A percentile compares a stretch with the other conserved stretches of the same genome.
These are phyloP conservation scores for Heterobasidion parviporum DNA, from an alignment of 1,284 basidiomycete species.

Conservation along the genomic window DNA sequence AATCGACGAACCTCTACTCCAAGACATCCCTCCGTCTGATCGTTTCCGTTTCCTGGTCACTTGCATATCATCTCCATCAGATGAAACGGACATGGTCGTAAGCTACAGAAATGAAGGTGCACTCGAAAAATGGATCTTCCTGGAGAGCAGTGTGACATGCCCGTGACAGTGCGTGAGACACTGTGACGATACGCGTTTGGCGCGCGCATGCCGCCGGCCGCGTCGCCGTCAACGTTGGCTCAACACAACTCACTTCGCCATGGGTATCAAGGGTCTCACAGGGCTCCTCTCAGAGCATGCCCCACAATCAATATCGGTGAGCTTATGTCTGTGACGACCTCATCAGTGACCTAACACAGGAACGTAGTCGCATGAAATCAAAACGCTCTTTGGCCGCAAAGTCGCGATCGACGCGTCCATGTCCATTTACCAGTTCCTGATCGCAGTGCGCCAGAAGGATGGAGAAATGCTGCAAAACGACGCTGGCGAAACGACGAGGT, in stretches of 20 bases:
- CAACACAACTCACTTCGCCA: slow-evolving; percentile 19
- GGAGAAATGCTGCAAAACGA: slow-evolving; percentile 97
- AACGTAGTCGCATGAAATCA: slow-evolving; percentile 84
- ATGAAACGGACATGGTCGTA: too few relatives aligned
- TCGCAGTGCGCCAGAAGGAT: slow-evolving; percentile 93
- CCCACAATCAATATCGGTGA: slow-evolving; percentile 67
- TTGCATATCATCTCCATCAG: too few relatives aligned
- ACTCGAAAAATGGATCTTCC: too few relatives aligned
- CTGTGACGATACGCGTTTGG: too few relatives aligned
- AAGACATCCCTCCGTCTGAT: neutral
- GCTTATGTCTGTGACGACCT: neutral
- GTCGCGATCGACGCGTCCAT: slow-evolving; percentile 98
- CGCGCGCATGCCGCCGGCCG: too few relatives aligned
- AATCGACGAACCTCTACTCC: neutral
- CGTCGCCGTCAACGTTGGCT: neutral
- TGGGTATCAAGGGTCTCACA: slow-evolving; percentile 93
- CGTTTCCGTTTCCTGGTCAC: neutral
- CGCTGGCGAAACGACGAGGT: slow-evolving; percentile 90
- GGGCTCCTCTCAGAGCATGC: slow-evolving; percentile 86
- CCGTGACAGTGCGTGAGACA: too few relatives aligned
- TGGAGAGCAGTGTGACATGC: too few relatives aligned
- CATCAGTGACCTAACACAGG: neutral
- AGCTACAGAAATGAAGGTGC: too few relatives aligned
- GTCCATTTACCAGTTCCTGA: slow-evolving; percentile 95
- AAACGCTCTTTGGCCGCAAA: slow-evolving; percentile 95